phyloP scores from a whole-genome alignment of 1,284 basidiomycete species.

The Irpex rosettiformis region DNA sequence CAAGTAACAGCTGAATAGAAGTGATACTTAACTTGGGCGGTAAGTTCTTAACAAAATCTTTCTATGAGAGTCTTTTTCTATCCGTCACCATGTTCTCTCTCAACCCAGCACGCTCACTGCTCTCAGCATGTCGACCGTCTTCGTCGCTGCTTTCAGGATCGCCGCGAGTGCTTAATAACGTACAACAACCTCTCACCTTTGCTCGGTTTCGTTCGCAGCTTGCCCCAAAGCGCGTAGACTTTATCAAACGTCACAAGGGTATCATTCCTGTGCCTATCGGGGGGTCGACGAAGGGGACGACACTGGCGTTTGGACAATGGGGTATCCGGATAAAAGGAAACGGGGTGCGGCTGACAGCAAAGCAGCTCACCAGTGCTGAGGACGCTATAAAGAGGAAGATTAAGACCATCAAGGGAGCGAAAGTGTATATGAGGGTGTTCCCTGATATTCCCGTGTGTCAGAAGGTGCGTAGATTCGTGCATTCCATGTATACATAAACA shows the following conservation, averaged over 20 bases:
- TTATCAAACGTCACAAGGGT: conserved; percentile 87
- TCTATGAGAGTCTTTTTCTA: not conserved
- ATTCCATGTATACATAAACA: too few relatives aligned
- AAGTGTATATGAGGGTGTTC: conserved; percentile 89
- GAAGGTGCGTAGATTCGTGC: conserved; percentile 55
- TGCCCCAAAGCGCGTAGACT: conserved; percentile 80
- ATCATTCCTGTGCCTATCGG: conserved; percentile 80
- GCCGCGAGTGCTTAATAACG: conserved; percentile 8
- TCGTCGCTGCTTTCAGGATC: conserved; percentile 14
- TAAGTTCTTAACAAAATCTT: too few relatives aligned
- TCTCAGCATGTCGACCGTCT: conserved; percentile 26
- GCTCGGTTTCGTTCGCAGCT: conserved; percentile 53
- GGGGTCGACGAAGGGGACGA: conserved; percentile 92
- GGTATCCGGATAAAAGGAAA: conserved; percentile 86
- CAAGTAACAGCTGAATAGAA: not conserved
- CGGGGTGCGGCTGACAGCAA: conserved; percentile 84
- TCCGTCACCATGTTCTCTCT: conserved; percentile 26
- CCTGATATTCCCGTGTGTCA: conserved; percentile 97
- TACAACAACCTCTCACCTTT: conserved; percentile 16
- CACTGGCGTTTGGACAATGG: conserved; percentile 88
- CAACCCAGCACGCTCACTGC: conserved; percentile 28
- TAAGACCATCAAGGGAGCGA: conserved; percentile 87
- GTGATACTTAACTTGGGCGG: not conserved
- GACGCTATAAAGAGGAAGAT: conserved; percentile 90
- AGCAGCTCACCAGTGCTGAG: conserved; percentile 85